Evolutionary conservation across 805 yeast genomes (phyloP).

Genomic region (Wickerhamiella qilinensis): DNA sequence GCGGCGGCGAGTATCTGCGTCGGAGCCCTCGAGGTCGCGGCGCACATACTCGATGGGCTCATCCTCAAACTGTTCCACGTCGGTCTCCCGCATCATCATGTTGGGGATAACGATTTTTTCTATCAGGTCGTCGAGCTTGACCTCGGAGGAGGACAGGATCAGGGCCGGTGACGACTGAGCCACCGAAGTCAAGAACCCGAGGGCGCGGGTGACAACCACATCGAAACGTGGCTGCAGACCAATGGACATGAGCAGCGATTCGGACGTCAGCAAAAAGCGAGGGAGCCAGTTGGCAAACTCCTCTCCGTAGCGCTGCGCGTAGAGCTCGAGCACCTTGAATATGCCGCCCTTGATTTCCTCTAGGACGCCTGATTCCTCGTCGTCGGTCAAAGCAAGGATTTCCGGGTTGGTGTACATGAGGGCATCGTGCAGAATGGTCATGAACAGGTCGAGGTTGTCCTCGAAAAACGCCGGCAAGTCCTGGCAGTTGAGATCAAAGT

Average conservation of each 20-base stretch:
- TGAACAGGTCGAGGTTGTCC: conserved; percentile 62
- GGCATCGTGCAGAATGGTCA: conserved; percentile 72
- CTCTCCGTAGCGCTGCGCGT: conserved; percentile 83
- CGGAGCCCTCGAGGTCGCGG: conserved; percentile 89
- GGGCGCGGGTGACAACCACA: conserved; percentile 61
- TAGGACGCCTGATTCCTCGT: conserved; percentile 50
- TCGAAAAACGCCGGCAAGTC: conserved; percentile 97
- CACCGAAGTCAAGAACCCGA: conserved; percentile 70
- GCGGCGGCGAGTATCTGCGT: conserved; percentile 79
- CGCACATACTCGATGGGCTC: conserved; percentile 90
- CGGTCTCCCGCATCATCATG: conserved; percentile 67
- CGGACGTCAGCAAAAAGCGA: conserved; percentile 63
- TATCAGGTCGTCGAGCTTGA: conserved; percentile 55
- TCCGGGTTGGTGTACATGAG: conserved; percentile 43
- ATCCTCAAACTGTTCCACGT: conserved; percentile 88
- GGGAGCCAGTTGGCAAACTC: conserved; percentile 64
- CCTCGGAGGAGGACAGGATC: conserved; percentile 42
- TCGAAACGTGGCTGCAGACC: conserved; percentile 69
- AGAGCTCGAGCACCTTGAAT: conserved; percentile 70
- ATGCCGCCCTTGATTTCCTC: conserved; percentile 66
- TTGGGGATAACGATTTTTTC: conserved; percentile 81
- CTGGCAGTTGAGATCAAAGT: conserved; percentile 89
- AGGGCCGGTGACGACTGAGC: conserved; percentile 53
- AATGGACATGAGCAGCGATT: conserved; percentile 54
- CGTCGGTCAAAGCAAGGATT: conserved; percentile 39